phyloP scores from a whole-genome alignment of 139 green algal genomes.

The Chlorella sp. region DNA sequence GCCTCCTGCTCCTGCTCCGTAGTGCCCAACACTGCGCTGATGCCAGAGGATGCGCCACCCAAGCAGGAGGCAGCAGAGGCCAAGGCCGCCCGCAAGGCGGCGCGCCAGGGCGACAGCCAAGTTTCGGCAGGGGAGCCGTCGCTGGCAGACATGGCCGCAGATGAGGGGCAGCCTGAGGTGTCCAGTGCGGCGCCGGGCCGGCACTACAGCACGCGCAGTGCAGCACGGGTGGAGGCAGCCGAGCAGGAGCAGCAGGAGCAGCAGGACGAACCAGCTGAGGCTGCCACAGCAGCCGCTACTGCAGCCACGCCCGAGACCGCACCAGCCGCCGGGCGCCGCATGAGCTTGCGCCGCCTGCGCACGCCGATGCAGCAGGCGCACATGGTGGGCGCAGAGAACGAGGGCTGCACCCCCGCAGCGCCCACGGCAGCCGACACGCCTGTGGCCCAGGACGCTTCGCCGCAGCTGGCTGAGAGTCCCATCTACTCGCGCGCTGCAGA shows the following conservation, averaged over 20 bases:
- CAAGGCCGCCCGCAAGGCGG: neutral
- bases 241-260: neutral
- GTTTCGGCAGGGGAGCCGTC: neutral
- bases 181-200: neutral
- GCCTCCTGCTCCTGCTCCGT: neutral
- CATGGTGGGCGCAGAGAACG: neutral
- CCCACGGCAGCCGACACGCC: neutral
- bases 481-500: neutral
- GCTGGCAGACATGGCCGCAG: neutral
- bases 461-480: constrained; percentile 15
- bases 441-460: constrained; percentile 24
- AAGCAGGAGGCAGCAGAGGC: neutral
- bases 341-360: constrained; percentile 15
- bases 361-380: neutral
- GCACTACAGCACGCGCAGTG: constrained; percentile 11
- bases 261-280: neutral
- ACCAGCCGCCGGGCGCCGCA: neutral
- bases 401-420: neutral
- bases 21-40: constrained; percentile 34
- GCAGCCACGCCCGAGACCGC: neutral
- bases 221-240: neutral
- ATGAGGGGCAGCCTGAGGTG: neutral
- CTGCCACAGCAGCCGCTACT: neutral
- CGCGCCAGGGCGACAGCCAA: neutral
- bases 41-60: constrained; percentile 10